Percentiles rank a stretch among this genome's conserved stretches.
Evolutionary conservation across 768 basidiomycete species (phyloP).

Genomic region (Favolaschia claudopus): DNA sequence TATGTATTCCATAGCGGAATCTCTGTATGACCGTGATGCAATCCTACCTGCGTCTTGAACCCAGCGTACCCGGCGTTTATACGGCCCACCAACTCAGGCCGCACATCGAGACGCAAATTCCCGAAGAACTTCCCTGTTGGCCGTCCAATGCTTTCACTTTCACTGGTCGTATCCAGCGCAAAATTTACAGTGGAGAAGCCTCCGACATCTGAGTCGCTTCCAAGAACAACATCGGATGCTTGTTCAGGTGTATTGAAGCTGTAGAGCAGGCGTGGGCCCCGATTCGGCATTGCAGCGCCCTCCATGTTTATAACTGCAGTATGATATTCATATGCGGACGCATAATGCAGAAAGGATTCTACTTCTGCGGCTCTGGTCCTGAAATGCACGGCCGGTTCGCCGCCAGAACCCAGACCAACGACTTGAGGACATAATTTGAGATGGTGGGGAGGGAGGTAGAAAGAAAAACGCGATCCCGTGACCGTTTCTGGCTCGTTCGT

Average conservation of each 20-base stretch:
- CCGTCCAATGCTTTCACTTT: conserved; percentile 53
- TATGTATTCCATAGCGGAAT: not conserved
- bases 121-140: conserved; percentile 80
- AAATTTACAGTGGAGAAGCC: conserved; percentile 82
- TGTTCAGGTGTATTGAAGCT: conserved; percentile 68
- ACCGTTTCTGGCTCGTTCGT: too few species aligned
- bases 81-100: conserved; percentile 68
- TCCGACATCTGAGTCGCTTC: conserved; percentile 91
- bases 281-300: conserved; percentile 70
- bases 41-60: conserved; percentile 80
- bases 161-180: conserved; percentile 65
- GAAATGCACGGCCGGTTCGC: conserved; percentile 14
- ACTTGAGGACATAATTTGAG: conserved; percentile 16
- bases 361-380: conserved; percentile 14
- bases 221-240: conserved; percentile 71
- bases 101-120: conserved; percentile 74
- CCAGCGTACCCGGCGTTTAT: conserved; percentile 91
- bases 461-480: not conserved
- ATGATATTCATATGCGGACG: conserved; percentile 1
- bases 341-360: not conserved
- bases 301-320: conserved; percentile 80
- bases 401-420: conserved; percentile 25
- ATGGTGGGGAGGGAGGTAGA: not conserved
- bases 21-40: not conserved
- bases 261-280: conserved; percentile 70